phyloP scores from a whole-genome alignment of 129 eudicot genomes.

The Escallonia rubra region DNA sequence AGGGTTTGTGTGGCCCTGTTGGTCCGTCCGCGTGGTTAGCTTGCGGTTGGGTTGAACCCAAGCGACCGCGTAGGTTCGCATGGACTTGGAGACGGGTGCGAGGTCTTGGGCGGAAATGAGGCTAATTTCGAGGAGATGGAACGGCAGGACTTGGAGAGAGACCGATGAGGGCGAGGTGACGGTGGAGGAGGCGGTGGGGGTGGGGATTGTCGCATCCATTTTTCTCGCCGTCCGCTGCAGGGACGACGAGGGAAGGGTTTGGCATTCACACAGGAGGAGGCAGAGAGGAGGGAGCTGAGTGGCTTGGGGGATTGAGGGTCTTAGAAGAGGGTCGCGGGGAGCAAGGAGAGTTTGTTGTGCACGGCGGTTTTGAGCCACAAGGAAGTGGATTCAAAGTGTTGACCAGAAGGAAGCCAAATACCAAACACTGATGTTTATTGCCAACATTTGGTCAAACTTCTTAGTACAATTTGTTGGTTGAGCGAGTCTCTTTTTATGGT shows the following conservation, averaged over 20 bases:
- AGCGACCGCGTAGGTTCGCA: conserved; percentile 20
- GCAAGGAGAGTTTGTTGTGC: no score
- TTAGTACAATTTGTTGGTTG: no score
- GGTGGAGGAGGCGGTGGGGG: not conserved
- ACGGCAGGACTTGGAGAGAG: not conserved
- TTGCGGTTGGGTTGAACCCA: conserved; percentile 16
- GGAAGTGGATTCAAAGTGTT: no score
- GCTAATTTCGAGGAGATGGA: conserved; percentile 22
- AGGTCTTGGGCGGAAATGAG: conserved; percentile 28
- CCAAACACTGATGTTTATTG: no score
- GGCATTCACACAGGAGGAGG: not conserved
- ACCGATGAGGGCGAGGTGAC: not conserved
- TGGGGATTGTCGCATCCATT: not conserved
- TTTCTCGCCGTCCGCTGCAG: not conserved
- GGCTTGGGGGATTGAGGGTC: not conserved
- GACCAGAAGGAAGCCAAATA: no score
- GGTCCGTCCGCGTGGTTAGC: conserved; percentile 18
- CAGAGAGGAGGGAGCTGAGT: not conserved
- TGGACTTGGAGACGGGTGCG: conserved; percentile 11
- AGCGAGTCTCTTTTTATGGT: no score
- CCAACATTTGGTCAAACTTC: no score
- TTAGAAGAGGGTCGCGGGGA: no score
- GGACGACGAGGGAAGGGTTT: not conserved
- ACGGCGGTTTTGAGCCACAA: no score
- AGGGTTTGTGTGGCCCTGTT: conserved; percentile 17